Evolutionary conservation across 2,329 filamentous ascomycete species (phyloP).

Genomic region (Ceratocystis ficicola): DNA sequence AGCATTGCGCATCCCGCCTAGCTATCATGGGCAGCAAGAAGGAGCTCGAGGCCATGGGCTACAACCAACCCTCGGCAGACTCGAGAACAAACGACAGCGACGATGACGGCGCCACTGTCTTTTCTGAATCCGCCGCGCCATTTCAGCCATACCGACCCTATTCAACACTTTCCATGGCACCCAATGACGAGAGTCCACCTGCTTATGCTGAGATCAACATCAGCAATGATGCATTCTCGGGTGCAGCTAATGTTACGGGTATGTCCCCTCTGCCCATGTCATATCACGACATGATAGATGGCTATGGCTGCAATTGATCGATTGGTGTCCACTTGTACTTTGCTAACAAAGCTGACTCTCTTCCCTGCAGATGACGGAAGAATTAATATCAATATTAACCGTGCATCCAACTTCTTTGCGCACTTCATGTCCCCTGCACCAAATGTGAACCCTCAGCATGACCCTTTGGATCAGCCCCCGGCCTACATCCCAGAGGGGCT

Average conservation of each 20-base stretch:
- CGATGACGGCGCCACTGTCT: not conserved
- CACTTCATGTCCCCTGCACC: slow-evolving; percentile 14
- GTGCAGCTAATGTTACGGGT: slow-evolving; percentile 48
- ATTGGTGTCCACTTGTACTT: not conserved
- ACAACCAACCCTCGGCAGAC: not conserved
- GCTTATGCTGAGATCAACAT: slow-evolving; percentile 45
- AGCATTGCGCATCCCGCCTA: not conserved
- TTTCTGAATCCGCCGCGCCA: not conserved
- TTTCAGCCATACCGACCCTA: slow-evolving; percentile 11
- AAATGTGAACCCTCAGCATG: not conserved
- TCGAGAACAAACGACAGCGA: not conserved
- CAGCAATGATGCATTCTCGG: slow-evolving; percentile 40
- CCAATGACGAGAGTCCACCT: slow-evolving; percentile 32
- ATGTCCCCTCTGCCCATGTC: slow-evolving; percentile 7
- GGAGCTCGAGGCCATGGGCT: slow-evolving; percentile 10
- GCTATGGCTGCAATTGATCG: not conserved
- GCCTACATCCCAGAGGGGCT: slow-evolving; percentile 63
- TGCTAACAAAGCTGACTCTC: slow-evolving; percentile 1
- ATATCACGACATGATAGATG: no score
- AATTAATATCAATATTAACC: slow-evolving; percentile 67
- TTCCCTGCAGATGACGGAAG: slow-evolving; percentile 52
- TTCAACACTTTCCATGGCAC: slow-evolving; percentile 1
- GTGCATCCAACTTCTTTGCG: slow-evolving; percentile 38
- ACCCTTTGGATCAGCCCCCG: slow-evolving; percentile 28
- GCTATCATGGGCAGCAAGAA: not conserved